Percentiles rank a stretch among this genome's conserved stretches.
These are phyloP conservation scores for Ceratocystis ficicola DNA, from an alignment of 2,329 filamentous ascomycete genomes.

Conservation along the genomic window DNA sequence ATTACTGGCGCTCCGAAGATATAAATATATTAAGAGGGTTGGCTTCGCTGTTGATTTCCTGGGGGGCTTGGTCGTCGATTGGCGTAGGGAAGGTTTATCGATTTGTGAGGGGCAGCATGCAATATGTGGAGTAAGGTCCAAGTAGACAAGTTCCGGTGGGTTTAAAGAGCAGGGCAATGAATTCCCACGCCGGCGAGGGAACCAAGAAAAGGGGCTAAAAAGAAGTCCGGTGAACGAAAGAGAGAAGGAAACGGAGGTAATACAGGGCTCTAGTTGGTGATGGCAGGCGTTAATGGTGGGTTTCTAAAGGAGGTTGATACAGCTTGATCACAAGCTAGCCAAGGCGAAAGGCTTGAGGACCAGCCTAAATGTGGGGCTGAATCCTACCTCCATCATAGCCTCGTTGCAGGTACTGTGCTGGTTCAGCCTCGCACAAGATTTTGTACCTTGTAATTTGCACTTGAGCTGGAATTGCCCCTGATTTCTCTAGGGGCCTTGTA, in stretches of 20 bases:
- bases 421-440: background rate
- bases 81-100: background rate
- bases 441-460: background rate
- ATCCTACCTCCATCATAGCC: background rate
- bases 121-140: background rate
- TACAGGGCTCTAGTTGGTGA: background rate
- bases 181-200: constrained; percentile 9
- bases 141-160: background rate
- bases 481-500: background rate
- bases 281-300: background rate
- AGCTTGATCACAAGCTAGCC: constrained; percentile 6
- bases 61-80: background rate
- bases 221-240: background rate
- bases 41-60: background rate
- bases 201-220: background rate
- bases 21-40: background rate
- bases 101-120: background rate
- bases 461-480: no score
- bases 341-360: background rate
- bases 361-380: background rate
- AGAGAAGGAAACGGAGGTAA: background rate
- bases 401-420: background rate
- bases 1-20: constrained; percentile 3
- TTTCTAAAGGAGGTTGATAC: constrained; percentile 8
- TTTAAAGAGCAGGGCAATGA: background rate